Evolutionary conservation across 441 rosid genomes (phyloP).

Genomic region (Croton laevigatus): DNA sequence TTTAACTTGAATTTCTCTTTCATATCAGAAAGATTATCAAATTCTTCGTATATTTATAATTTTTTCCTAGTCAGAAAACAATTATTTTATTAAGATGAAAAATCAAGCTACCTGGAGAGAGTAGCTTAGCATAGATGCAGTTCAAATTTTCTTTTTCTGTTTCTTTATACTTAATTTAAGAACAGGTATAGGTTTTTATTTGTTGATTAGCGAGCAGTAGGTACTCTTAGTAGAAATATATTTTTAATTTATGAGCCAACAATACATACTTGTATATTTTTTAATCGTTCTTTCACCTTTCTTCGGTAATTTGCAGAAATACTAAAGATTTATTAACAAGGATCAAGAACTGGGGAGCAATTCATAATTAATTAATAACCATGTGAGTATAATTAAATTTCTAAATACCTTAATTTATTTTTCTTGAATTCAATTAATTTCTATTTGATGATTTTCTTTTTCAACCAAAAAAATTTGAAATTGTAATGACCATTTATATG

Average conservation of each 20-base stretch:
- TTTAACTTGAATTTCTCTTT: neutral
- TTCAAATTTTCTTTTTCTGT: neutral
- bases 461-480: neutral
- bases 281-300: neutral
- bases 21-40: neutral
- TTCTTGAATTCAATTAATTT: neutral
- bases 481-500: constrained; percentile 18
- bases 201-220: neutral
- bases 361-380: neutral
- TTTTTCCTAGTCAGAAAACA: neutral
- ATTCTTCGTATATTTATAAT: neutral
- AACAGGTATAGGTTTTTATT: too few species aligned
- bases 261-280: neutral
- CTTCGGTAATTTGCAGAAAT: constrained; percentile 15
- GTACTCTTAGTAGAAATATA: neutral
- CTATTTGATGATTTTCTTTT: neutral
- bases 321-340: constrained; percentile 3
- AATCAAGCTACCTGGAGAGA: neutral
- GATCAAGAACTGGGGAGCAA: neutral
- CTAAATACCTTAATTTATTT: neutral
- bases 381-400: constrained; percentile 13
- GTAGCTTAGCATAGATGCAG: neutral
- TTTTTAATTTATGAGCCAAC: neutral
- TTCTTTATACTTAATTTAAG: neutral
- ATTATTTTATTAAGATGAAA: neutral